Base-by-base conservation (phyloP, 805 yeast species). In the Debaryomyces castellii region DNA sequence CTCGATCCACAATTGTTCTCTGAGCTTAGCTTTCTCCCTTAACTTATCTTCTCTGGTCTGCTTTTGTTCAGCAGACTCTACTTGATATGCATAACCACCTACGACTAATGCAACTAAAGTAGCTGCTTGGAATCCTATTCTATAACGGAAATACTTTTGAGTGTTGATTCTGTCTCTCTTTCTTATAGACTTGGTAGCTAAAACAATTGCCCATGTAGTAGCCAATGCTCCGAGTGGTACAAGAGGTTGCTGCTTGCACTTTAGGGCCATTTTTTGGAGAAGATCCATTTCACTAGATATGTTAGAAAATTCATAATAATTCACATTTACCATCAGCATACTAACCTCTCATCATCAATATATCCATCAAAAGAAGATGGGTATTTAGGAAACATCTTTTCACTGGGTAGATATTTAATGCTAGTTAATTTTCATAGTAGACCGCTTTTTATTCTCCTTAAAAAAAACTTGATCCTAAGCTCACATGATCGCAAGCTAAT, bases 1-100 rank as follows among this genome's bases (percentile, higher is more conserved):
- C 60, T 87, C 89, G 50, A 90, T 85, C 97, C 97, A 91, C 53
- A 91, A 62, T 57, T 71, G 74, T 62, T 91, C 96, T 73, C 97
- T 83, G 60, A 81, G 68, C 64, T 85, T 85, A 35, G 97, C 96
- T 78, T 88, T 87, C 55, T 83, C 87, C 44, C 81, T 71, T 54
- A 87, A 72, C 51, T 73, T 61, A 25, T 87, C 92, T 53, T 88
- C 92, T 43, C 78, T 77, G 5, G 81, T 60, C 50, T 74, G 70
- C 52, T 71, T 73, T 42, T 75, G 73, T 36, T 58, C 63, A 32
- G 63, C 72, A 21, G 72, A 63, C 23, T 78, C 79, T 27, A 67
- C 59, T 49, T 88, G 90, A 63, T 79, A 88, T 47, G 77, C 71
- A 53, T 74, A 74, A 4, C 96, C 90, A 35, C 97, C 97, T 10